Base-by-base conservation (phyloP, 23 red algal genomes). In the Agarophyton chilense region DNA sequence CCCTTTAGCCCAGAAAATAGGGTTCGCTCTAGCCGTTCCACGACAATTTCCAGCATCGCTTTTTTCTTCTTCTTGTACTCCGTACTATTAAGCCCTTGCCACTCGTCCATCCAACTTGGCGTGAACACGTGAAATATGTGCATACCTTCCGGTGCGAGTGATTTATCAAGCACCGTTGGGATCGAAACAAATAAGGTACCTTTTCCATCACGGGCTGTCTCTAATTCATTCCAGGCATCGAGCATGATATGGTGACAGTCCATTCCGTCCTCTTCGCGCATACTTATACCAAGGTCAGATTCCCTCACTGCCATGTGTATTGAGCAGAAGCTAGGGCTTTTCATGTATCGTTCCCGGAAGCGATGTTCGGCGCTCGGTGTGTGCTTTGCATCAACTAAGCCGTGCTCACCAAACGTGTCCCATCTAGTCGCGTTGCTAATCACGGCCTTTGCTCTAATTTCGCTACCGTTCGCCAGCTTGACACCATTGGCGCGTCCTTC, bases 61-160 rank as follows among this genome's bases (percentile, higher is more conserved):
- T 57, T 4, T 71, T 98, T 98, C 82, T 94, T 93, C 25, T 21
- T 46, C 16, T 93, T 55, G 66, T 98, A 98, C 40, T 90, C 96
- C 1, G 43, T 18, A 2, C 2, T 44, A 0, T 35, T 57, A 32
- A 98, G 77, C 53, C 85, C 84, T 19, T 85, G 21, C 96, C 96
- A 98, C 55, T 98, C 96, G 52, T 71, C 51, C 58, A 98, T 87
- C 87, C 90, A 92, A 70, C 86, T 92, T 52, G 96, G 92, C 33
- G 96, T 98, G 52, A 98, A 98, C 10, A 98, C 88, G 68, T 98
- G 96, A 77, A 98, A 98, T 38, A 98, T 98, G 49, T 98, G 96
- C 75, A 78, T 79, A 6, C 92, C 92, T 41, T 62, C 77, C 28
- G 96, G 96, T 10, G 96, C 96, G n/a, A 98, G 35, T 4, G 91